These are phyloP conservation scores for Hypericum androsaemum DNA, from an alignment of 345 rosid genomes.

Conservation along the genomic window DNA sequence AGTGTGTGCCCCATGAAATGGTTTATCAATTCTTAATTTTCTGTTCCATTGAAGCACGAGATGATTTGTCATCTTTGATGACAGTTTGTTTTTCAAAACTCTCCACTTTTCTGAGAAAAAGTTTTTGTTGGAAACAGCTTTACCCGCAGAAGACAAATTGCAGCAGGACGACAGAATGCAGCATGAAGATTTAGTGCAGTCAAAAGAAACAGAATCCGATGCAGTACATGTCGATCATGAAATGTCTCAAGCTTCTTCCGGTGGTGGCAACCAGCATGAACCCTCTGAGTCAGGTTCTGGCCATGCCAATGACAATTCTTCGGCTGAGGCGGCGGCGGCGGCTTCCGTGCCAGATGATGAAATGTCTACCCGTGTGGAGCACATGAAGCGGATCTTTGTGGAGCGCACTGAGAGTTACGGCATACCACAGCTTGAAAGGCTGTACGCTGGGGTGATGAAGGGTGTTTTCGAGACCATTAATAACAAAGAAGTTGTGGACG, in stretches of 20 bases:
- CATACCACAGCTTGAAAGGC: constrained; percentile 84
- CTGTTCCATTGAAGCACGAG: background rate
- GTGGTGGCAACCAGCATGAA: constrained; percentile 19
- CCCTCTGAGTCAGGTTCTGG: constrained; percentile 17
- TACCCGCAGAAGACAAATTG: constrained; percentile 42
- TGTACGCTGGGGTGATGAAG: constrained; percentile 65
- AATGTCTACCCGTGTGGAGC: constrained; percentile 29
- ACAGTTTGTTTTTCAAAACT: background rate
- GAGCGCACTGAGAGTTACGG: constrained; percentile 46
- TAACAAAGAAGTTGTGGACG: constrained; percentile 27
- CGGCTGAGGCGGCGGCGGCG: constrained; percentile 26
- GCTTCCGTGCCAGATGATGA: constrained; percentile 34
- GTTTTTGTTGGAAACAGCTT: constrained; percentile 13
- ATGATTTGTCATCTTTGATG: too few relatives aligned
- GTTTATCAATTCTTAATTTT: background rate
- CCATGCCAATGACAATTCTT: constrained; percentile 10
- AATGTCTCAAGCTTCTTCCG: constrained; percentile 26
- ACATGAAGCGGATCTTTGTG: constrained; percentile 36
- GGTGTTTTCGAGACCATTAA: constrained; percentile 51
- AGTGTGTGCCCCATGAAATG: background rate
- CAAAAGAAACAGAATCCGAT: constrained; percentile 32
- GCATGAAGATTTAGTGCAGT: constrained; percentile 28
- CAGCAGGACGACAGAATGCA: constrained; percentile 8
- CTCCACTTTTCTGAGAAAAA: background rate
- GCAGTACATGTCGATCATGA: constrained; percentile 25